These are phyloP conservation scores for Phytophthora crassamura DNA, from an alignment of 352 stramenopile species.

Conservation along the genomic window DNA sequence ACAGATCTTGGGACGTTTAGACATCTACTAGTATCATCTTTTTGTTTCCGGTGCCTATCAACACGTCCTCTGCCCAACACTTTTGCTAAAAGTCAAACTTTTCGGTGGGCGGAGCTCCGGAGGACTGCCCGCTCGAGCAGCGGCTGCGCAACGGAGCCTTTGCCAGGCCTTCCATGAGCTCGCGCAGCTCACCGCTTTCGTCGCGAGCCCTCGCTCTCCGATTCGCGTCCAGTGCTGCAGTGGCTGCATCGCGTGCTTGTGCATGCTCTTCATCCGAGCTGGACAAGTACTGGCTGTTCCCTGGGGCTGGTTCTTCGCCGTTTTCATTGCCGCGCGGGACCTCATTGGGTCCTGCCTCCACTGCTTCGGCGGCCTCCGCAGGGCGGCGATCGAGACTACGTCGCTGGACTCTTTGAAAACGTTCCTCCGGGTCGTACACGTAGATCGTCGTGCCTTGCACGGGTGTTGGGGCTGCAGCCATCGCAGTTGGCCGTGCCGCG, in stretches of 20 bases:
- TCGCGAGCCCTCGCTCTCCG: conserved; percentile 34
- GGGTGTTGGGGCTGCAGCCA: conserved; percentile 11
- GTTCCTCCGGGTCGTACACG: conserved; percentile 53
- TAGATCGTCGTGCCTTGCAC: conserved; percentile 51
- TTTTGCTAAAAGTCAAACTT: conserved; percentile 54
- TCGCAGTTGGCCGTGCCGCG: conserved; percentile 8
- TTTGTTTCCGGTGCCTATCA: not conserved
- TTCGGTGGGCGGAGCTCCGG: conserved; percentile 53
- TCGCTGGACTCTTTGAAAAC: conserved; percentile 43
- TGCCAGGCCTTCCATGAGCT: conserved; percentile 62
- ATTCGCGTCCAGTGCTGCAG: not conserved
- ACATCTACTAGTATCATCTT: conserved; percentile 13
- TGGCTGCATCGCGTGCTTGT: conserved; percentile 13
- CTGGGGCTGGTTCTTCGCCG: conserved; percentile 9
- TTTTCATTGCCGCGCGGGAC: conserved; percentile 5
- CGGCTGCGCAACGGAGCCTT: conserved; percentile 53
- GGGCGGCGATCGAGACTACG: conserved; percentile 23
- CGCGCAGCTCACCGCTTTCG: conserved; percentile 65
- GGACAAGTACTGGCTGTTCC: conserved; percentile 16
- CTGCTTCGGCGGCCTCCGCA: conserved; percentile 2
- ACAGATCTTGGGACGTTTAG: not conserved
- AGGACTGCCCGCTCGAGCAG: conserved; percentile 63
- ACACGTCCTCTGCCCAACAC: conserved; percentile 6
- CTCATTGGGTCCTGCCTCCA: conserved; percentile 8
- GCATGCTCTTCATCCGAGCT: conserved; percentile 39